phyloP scores from a whole-genome alignment of 768 basidiomycete species.

The Mycena indigotica region DNA sequence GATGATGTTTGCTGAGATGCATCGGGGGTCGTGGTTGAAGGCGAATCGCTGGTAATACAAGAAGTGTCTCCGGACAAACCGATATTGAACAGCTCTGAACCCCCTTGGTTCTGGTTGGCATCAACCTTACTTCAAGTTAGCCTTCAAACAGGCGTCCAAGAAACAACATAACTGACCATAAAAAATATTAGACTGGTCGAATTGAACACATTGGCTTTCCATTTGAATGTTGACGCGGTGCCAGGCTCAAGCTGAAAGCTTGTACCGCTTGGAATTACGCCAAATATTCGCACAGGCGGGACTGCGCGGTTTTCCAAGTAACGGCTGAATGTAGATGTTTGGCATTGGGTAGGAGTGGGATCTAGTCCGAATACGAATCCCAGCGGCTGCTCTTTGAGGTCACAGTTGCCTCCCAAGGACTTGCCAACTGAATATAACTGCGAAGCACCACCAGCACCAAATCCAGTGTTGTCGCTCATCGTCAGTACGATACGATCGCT shows the following conservation, averaged over 20 bases:
- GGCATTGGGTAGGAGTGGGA: not conserved
- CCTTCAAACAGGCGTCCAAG: not conserved
- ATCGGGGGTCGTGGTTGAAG: slow-evolving; percentile 26
- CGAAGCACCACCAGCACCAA: slow-evolving; percentile 64
- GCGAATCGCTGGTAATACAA: slow-evolving; percentile 18
- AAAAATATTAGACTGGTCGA: slow-evolving; percentile 62
- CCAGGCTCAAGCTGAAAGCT: slow-evolving; percentile 48
- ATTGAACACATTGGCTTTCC: slow-evolving; percentile 58
- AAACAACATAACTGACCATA: slow-evolving; percentile 44
- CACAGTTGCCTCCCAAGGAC: slow-evolving; percentile 51
- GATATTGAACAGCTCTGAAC: slow-evolving; percentile 2
- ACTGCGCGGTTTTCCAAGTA: slow-evolving; percentile 41
- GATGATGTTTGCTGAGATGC: slow-evolving; percentile 22
- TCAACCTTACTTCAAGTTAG: slow-evolving; percentile 17
- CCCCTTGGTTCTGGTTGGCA: not conserved
- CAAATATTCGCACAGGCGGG: slow-evolving; percentile 58
- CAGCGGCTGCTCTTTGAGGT: slow-evolving; percentile 9
- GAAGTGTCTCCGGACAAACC: slow-evolving; percentile 22
- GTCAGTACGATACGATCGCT: slow-evolving; percentile 50
- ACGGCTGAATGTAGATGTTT: slow-evolving; percentile 36
- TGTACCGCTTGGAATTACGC: slow-evolving; percentile 64
- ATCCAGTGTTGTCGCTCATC: slow-evolving; percentile 76
- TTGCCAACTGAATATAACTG: slow-evolving; percentile 49
- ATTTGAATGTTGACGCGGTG: slow-evolving; percentile 43
- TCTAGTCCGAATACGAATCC: slow-evolving; percentile 34